A percentile compares a stretch with the other conserved stretches of the same genome.
Evolutionary conservation across 176 grass and related monocot genomes (phyloP).

Genomic region (Sorghum bicolor): Sorghum_bicolor_NCBIv3 NC_012878.2:4865501-4866000

Average conservation of each 20-base stretch:
- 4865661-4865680: not conserved
- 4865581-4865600: not conserved
- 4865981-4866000: conserved; percentile 5
- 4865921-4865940: not conserved
- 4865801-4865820: not conserved
- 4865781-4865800: not conserved
- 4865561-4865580: not conserved
- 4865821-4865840: not conserved
- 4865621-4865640: not conserved
- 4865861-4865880: not conserved
- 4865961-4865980: not conserved
- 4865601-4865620: not conserved
- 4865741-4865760: not conserved
- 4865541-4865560: not conserved
- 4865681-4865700: not conserved
- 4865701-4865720: not conserved
- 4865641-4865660: not conserved
- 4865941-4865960: conserved; percentile 16
- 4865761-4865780: not conserved
- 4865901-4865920: not conserved
- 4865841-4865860: not conserved
- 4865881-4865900: not conserved
- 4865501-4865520: not conserved
- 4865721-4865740: not conserved
- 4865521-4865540: not conserved